phyloP scores from a whole-genome alignment of 306 rosid genomes.

The Mimosa pudica region DNA sequence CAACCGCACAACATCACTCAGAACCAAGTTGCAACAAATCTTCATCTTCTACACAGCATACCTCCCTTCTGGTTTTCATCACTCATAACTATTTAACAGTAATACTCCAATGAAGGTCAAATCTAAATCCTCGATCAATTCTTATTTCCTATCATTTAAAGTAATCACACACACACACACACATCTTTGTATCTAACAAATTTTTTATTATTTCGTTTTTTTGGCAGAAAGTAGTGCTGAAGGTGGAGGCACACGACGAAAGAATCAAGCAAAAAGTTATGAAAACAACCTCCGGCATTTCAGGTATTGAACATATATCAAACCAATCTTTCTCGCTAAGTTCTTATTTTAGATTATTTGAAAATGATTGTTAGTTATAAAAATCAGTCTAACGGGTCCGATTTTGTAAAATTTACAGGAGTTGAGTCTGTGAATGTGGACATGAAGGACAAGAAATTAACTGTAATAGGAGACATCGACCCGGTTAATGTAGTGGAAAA shows the following conservation, averaged over 20 bases:
- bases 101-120: background rate
- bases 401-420: constrained; percentile 27
- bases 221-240: constrained; percentile 57
- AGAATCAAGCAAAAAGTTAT: constrained; percentile 54
- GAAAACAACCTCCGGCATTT: constrained; percentile 54
- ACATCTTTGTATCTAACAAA: background rate
- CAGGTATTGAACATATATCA: constrained; percentile 39
- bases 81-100: background rate
- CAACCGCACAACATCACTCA: too few relatives aligned
- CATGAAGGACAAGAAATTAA: constrained; percentile 57
- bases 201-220: background rate
- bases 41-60: background rate
- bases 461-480: constrained; percentile 60
- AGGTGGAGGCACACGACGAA: constrained; percentile 44
- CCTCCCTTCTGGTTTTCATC: background rate
- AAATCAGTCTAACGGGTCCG: background rate
- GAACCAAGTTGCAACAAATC: background rate
- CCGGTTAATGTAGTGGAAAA: constrained; percentile 48
- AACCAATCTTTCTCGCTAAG: background rate
- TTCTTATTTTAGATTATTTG: background rate
- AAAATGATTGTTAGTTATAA: too few relatives aligned
- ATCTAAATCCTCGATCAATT: background rate
- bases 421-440: constrained; percentile 58
- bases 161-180: background rate
- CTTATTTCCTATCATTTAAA: background rate